phyloP scores from a whole-genome alignment of 2,329 filamentous ascomycete species.

The Calonectria naviculata region DNA sequence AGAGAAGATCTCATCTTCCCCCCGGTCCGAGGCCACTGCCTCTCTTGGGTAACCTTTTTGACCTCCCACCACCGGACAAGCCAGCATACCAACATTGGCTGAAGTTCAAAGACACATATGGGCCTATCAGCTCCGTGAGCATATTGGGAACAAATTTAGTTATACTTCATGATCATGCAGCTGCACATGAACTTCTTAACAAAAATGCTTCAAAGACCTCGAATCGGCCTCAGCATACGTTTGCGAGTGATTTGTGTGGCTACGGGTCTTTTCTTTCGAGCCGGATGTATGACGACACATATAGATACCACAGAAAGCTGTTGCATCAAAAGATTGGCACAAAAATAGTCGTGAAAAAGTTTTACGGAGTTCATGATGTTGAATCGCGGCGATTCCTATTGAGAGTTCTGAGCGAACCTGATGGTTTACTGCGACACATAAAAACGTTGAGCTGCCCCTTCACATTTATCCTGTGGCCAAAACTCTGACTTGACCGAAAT shows the following conservation, averaged over 20 bases:
- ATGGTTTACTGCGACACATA: slow-evolving; percentile 35
- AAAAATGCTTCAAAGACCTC: slow-evolving; percentile 48
- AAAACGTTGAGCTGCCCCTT: slow-evolving; percentile 35
- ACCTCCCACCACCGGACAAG: slow-evolving; percentile 53
- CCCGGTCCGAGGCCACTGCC: slow-evolving; percentile 62
- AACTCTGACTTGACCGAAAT: background rate
- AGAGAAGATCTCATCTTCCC: slow-evolving; percentile 40
- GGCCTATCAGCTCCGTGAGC: slow-evolving; percentile 52
- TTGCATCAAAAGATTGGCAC: slow-evolving; percentile 46
- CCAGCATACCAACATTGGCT: slow-evolving; percentile 54
- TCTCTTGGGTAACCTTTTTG: slow-evolving; percentile 60
- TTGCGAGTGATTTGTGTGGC: slow-evolving; percentile 38
- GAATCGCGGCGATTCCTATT: slow-evolving; percentile 42
- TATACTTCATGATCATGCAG: slow-evolving; percentile 50
- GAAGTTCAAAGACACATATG: slow-evolving; percentile 52
- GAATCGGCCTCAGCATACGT: slow-evolving; percentile 38
- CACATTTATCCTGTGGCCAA: background rate
- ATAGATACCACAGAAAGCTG: slow-evolving; percentile 40
- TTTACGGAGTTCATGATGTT: slow-evolving; percentile 37
- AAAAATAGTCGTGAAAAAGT: slow-evolving; percentile 25
- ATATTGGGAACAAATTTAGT: slow-evolving; percentile 53
- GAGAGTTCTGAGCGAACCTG: slow-evolving; percentile 33
- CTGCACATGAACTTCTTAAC: slow-evolving; percentile 50
- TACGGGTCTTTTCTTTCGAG: slow-evolving; percentile 27
- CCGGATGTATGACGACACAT: slow-evolving; percentile 29